Conservation (phyloP, 352 stramenopile species). For the Pythium scleroteichum region DNA sequence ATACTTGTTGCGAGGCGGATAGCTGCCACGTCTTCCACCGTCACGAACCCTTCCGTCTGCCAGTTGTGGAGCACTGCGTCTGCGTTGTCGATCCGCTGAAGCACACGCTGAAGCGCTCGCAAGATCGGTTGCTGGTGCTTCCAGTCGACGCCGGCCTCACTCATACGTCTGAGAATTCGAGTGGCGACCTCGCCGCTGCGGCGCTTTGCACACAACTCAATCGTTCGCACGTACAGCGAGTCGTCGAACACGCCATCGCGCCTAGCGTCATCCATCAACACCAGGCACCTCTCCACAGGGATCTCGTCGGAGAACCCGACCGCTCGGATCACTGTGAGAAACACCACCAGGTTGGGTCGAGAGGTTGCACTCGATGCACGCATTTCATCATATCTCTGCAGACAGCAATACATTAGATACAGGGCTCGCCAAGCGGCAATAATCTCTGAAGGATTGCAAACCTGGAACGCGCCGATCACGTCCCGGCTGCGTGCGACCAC, state of each 20-base stretch:
- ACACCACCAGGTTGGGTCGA: constrained; percentile 71
- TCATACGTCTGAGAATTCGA: constrained; percentile 30
- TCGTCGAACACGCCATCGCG: constrained; percentile 58
- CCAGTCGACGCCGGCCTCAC: constrained; percentile 14
- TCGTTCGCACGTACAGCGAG: constrained; percentile 54
- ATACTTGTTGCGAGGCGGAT: constrained; percentile 27
- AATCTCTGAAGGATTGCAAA: constrained; percentile 22
- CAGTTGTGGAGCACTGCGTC: constrained; percentile 39
- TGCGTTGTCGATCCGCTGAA: constrained; percentile 36
- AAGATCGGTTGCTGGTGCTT: constrained; percentile 30
- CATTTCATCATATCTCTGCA: constrained; percentile 62
- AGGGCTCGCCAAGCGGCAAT: not conserved
- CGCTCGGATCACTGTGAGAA: constrained; percentile 64
- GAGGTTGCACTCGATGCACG: constrained; percentile 37
- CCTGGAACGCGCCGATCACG: constrained; percentile 44
- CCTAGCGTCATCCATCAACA: constrained; percentile 46
- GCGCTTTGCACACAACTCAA: constrained; percentile 56
- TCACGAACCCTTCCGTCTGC: constrained; percentile 14
- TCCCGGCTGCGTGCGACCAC: constrained; percentile 55
- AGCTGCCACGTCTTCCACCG: constrained; percentile 36
- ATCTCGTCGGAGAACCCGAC: constrained; percentile 46
- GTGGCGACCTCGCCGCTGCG: constrained; percentile 36
- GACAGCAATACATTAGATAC: not conserved
- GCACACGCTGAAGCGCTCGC: constrained; percentile 40
- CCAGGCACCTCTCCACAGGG: constrained; percentile 33